phyloP scores from a whole-genome alignment of 169 alveolate genomes.

The Babesia bigemina region DNA sequence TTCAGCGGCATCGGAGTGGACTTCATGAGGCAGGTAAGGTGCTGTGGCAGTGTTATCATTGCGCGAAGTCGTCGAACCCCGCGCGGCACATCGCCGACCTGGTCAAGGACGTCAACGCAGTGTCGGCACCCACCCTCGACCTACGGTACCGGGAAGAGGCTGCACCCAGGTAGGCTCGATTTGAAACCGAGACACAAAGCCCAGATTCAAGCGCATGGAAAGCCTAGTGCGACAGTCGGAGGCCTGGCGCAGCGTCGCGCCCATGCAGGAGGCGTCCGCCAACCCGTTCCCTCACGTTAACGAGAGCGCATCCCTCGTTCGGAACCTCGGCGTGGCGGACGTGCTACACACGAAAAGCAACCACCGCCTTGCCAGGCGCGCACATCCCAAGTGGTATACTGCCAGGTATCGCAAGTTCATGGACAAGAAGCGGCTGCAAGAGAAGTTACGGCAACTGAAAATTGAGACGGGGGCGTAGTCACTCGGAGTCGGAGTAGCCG shows the following conservation, averaged over 20 bases:
- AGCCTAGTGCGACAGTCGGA: conserved; percentile 64
- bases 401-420: conserved; percentile 59
- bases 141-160: conserved; percentile 48
- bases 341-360: conserved; percentile 69
- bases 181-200: conserved; percentile 7
- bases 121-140: conserved; percentile 36
- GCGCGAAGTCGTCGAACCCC: background rate
- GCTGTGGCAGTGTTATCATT: background rate
- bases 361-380: conserved; percentile 69
- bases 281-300: conserved; percentile 79
- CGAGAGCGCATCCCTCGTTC: conserved; percentile 74
- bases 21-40: conserved; percentile 5
- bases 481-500: conserved; percentile 65
- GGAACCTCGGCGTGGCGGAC: conserved; percentile 67
- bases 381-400: conserved; percentile 78
- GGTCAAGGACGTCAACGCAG: conserved; percentile 47
- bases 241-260: conserved; percentile 71
- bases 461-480: conserved; percentile 33
- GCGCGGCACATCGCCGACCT: conserved; percentile 48
- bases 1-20: conserved; percentile 72
- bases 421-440: conserved; percentile 39
- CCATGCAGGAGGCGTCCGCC: conserved; percentile 61
- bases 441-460: conserved; percentile 50
- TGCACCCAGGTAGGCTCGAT: conserved; percentile 38
- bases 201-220: conserved; percentile 67